Conservation (phyloP, 306 rosid species). For the Mimosa bimucronata region DNA sequence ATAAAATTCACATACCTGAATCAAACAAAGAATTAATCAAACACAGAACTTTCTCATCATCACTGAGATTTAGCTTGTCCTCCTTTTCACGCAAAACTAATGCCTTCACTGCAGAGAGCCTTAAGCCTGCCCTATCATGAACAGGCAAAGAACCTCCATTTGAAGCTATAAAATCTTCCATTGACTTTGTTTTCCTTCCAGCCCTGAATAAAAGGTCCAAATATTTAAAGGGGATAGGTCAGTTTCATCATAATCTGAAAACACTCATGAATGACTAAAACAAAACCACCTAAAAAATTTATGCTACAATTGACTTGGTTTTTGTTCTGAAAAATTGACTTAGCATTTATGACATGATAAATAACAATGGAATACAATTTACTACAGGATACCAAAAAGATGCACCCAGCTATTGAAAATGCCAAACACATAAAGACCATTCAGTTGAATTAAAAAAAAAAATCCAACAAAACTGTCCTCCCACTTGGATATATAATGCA, state of each 20-base stretch:
- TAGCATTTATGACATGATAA: conserved; percentile 30
- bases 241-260: conserved; percentile 29
- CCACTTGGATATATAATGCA: conserved; percentile 24
- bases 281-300: conserved; percentile 9
- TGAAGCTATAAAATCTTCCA: conserved; percentile 78
- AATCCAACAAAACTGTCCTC: conserved; percentile 6
- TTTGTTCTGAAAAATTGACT: too few relatives aligned
- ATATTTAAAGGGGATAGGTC: conserved; percentile 31
- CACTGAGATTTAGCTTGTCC: conserved; percentile 56
- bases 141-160: conserved; percentile 65
- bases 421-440: conserved; percentile 17
- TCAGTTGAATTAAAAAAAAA: conserved; percentile 3
- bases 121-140: conserved; percentile 75
- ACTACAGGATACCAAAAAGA: neutral
- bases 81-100: conserved; percentile 87
- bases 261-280: conserved; percentile 26
- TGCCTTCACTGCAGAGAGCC: conserved; percentile 80
- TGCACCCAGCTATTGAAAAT: neutral
- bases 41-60: conserved; percentile 59
- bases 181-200: conserved; percentile 74
- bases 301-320: conserved; percentile 1
- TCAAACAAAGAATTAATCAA: conserved; percentile 72
- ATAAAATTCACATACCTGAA: conserved; percentile 65
- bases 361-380: conserved; percentile 23
- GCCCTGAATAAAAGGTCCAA: conserved; percentile 62